Evolutionary conservation across 176 grass and related monocot genomes (phyloP).

Genomic region (Carex cristatella): DNA sequence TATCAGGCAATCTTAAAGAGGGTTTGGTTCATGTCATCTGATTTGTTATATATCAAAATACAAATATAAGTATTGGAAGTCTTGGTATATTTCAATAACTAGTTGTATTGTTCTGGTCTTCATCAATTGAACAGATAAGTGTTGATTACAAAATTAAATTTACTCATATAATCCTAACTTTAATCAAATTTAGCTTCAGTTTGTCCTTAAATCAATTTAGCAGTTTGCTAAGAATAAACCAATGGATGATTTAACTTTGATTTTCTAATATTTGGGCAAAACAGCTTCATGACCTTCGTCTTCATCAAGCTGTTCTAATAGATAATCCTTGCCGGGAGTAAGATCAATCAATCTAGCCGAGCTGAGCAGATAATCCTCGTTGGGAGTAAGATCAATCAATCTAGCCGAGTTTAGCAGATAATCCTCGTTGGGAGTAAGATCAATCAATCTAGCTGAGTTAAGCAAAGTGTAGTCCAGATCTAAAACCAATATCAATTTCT

Average conservation of each 20-base stretch:
- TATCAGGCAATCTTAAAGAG: slow-evolving; percentile 43
- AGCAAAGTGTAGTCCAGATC: too few species aligned
- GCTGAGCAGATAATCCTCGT: too few species aligned
- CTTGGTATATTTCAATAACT: neutral
- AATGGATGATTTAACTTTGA: neutral
- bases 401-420: too few species aligned
- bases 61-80: neutral
- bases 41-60: neutral
- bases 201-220: neutral
- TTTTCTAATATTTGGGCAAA: neutral
- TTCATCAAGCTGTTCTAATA: slow-evolving; percentile 30
- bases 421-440: too few species aligned
- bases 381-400: too few species aligned
- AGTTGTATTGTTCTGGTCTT: neutral
- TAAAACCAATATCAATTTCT: too few species aligned
- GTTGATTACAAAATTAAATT: neutral
- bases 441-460: too few species aligned
- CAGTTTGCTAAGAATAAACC: neutral
- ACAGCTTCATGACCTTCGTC: slow-evolving; percentile 21
- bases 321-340: neutral
- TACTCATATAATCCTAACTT: neutral
- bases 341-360: too few species aligned
- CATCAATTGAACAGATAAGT: neutral
- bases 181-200: neutral
- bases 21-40: neutral